phyloP scores from a whole-genome alignment of 192 early-diverging fungal genomes.

The Podochytrium sp. region DNA sequence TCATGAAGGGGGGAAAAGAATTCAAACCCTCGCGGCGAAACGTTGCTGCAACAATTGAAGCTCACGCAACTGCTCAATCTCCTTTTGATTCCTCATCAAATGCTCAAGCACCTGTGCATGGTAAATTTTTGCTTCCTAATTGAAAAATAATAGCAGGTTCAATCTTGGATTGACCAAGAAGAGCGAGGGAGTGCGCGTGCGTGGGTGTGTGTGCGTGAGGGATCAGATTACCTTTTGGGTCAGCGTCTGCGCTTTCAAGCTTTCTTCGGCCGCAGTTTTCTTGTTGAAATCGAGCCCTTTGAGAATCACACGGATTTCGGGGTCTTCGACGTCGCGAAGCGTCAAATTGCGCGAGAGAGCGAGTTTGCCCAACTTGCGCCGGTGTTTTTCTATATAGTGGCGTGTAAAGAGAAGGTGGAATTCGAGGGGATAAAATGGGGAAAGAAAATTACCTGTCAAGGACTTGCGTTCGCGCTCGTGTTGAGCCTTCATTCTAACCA shows the following conservation, averaged over 20 bases:
- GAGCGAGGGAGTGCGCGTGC: no score
- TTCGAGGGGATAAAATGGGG: no score
- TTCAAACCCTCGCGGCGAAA: slow-evolving; percentile 13
- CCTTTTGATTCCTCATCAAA: slow-evolving; percentile 16
- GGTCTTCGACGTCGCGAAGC: slow-evolving; percentile 24
- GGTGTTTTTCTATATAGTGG: slow-evolving; percentile 1
- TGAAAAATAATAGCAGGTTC: not conserved
- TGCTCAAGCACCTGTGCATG: not conserved
- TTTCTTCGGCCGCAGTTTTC: slow-evolving; percentile 29
- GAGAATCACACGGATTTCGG: slow-evolving; percentile 23
- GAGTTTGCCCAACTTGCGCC: slow-evolving; percentile 2
- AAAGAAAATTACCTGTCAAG: no score
- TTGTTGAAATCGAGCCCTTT: slow-evolving; percentile 32
- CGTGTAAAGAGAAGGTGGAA: no score
- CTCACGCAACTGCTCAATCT: slow-evolving; percentile 25
- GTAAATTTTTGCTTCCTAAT: slow-evolving; percentile 5
- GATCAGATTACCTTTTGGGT: slow-evolving; percentile 13
- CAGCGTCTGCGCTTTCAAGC: slow-evolving; percentile 3
- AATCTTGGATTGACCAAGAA: no score
- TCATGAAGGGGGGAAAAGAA: not conserved
- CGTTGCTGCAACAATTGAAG: slow-evolving; percentile 9
- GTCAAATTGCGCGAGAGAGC: slow-evolving; percentile 13
- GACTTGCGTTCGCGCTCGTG: no score
- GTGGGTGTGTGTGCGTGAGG: no score
- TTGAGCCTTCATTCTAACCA: no score